phyloP scores from a whole-genome alignment of 2,329 filamentous ascomycete genomes.

The Microcyclospora tardicrescens region DNA sequence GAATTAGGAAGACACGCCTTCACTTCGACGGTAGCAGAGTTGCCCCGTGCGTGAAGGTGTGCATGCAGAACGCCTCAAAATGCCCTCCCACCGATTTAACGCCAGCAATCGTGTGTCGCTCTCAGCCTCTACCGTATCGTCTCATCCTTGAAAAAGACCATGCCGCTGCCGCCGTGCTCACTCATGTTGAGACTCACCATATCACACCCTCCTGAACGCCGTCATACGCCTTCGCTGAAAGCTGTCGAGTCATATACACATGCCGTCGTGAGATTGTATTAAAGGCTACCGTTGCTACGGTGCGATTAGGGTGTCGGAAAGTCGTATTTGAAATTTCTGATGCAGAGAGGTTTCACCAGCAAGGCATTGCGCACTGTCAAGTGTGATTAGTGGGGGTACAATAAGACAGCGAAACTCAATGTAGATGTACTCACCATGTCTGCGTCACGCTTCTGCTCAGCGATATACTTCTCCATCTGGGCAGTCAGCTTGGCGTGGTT shows the following conservation, averaged over 20 bases:
- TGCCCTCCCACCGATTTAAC: too few relatives aligned
- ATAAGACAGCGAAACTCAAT: neutral
- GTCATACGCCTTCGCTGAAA: too few relatives aligned
- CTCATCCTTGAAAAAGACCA: too few relatives aligned
- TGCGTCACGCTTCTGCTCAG: conserved; percentile 18
- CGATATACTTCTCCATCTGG: conserved; percentile 16
- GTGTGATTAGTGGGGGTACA: neutral
- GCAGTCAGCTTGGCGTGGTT: conserved; percentile 1
- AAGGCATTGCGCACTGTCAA: neutral
- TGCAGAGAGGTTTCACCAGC: neutral
- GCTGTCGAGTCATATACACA: too few relatives aligned
- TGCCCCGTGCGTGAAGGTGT: too few relatives aligned
- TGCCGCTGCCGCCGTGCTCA: neutral
- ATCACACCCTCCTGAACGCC: neutral
- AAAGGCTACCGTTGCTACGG: neutral
- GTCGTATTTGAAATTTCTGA: too few relatives aligned
- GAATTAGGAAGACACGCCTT: too few relatives aligned
- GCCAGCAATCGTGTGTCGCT: too few relatives aligned
- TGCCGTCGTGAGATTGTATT: neutral
- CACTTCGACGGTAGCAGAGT: too few relatives aligned
- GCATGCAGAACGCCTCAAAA: too few relatives aligned
- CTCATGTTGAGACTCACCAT: neutral
- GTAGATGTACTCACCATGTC: conserved; percentile 14
- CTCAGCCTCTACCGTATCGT: too few relatives aligned
- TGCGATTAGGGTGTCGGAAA: neutral